These are phyloP conservation scores for Lipomyces spencermartinsiae DNA, from an alignment of 805 yeast species.

Conservation along the genomic window DNA sequence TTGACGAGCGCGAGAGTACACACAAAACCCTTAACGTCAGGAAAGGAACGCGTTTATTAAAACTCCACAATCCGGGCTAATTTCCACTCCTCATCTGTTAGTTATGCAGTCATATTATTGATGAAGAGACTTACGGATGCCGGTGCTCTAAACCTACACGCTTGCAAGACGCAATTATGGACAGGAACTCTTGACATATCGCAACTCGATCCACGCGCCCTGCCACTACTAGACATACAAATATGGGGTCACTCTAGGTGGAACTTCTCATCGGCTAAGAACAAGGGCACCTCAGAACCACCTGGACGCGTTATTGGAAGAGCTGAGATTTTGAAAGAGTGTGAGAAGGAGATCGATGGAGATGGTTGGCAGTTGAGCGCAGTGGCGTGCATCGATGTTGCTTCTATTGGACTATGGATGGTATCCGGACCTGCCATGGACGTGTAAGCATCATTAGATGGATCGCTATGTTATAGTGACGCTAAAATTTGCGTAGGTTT, in stretches of 20 bases:
- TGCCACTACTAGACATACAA: constrained; percentile 3
- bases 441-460: constrained; percentile 13
- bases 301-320: neutral
- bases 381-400: constrained; percentile 13
- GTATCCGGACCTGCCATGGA: constrained; percentile 17
- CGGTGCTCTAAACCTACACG: neutral
- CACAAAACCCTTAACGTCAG: neutral
- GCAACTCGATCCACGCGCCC: neutral
- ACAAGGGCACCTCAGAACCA: neutral
- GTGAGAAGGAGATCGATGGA: neutral
- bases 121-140: neutral
- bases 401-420: constrained; percentile 22
- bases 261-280: neutral
- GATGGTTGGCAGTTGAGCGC: constrained; percentile 7
- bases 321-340: neutral
- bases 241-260: neutral
- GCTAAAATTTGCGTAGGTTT: constrained; percentile 11
- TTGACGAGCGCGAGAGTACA: too few species aligned
- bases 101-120: neutral
- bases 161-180: neutral
- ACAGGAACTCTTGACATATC: constrained; percentile 3
- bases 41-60: too few species aligned
- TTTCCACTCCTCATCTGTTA: neutral
- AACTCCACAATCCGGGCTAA: neutral
- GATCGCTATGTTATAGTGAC: neutral